phyloP scores from a whole-genome alignment of 1,284 basidiomycete genomes.

The Rhizoctonia solani region DNA sequence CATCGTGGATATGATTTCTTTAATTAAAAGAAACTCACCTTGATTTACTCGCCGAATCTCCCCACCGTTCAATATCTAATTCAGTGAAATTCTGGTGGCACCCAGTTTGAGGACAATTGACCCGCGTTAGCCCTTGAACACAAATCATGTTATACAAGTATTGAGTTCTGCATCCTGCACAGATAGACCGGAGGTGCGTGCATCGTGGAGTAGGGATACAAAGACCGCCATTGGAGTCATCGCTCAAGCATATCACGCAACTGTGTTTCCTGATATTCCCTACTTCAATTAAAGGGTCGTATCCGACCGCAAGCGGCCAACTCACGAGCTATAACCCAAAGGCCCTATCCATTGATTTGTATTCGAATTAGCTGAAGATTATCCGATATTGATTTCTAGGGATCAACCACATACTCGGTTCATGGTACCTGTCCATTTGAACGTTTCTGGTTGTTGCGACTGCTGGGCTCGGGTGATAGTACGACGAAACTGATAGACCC shows the following conservation, averaged over 20 bases:
- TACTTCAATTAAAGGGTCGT: no score
- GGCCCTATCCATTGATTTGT: no score
- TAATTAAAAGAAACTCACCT: neutral
- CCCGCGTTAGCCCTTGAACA: constrained; percentile 6
- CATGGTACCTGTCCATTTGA: no score
- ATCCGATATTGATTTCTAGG: no score
- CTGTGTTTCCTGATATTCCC: neutral
- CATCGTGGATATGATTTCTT: neutral
- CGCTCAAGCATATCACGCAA: constrained; percentile 10
- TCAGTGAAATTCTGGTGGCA: constrained; percentile 9
- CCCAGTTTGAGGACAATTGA: constrained; percentile 7
- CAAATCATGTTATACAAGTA: constrained; percentile 11
- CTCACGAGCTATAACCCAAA: no score
- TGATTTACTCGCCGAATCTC: neutral
- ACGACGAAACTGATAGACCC: no score
- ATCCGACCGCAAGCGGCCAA: no score
- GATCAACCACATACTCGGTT: no score
- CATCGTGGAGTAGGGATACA: constrained; percentile 11
- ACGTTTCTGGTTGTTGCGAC: no score
- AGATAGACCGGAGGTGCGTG: constrained; percentile 11
- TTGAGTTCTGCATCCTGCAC: neutral
- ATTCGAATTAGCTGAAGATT: no score
- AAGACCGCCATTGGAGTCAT: neutral
- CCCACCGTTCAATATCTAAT: constrained; percentile 6
- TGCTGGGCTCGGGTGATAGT: no score